Conservation (phyloP, 75 land plant genomes). For the Gnetum montanum region DNA sequence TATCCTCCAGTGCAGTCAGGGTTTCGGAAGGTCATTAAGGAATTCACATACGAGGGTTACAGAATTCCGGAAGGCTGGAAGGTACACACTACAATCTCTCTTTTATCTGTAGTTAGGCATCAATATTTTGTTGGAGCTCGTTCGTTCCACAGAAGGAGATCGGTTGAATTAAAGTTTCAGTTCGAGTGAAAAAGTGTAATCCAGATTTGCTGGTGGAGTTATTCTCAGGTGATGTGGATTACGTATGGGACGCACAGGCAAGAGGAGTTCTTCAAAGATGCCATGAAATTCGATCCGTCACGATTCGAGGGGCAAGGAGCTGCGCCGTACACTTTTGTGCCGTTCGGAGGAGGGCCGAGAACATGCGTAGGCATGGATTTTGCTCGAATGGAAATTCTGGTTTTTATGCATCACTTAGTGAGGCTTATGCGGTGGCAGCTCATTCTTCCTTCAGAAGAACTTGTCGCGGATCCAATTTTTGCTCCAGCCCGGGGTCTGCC, state of each 20-base stretch:
- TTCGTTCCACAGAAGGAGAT: too few species aligned
- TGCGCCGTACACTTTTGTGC: constrained; percentile 38
- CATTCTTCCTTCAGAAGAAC: constrained; percentile 27
- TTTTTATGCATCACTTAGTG: constrained; percentile 35
- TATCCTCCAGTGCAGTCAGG: constrained; percentile 28
- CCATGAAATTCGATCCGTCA: constrained; percentile 24
- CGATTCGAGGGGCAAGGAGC: constrained; percentile 23
- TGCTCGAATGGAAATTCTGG: constrained; percentile 36
- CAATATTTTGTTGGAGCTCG: neutral
- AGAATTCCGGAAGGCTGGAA: constrained; percentile 60
- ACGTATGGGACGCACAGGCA: constrained; percentile 2
- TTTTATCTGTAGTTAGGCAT: neutral
- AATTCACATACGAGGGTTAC: constrained; percentile 39
- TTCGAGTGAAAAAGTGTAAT: too few species aligned
- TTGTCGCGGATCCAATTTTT: constrained; percentile 16
- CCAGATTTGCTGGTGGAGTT: too few species aligned
- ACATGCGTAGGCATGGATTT: constrained; percentile 41
- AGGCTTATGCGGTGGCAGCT: constrained; percentile 19
- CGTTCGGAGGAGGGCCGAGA: constrained; percentile 58
- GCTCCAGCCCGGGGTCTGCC: constrained; percentile 20
- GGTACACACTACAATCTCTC: constrained; percentile 8
- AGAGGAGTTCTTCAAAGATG: constrained; percentile 16
- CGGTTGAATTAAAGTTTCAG: too few species aligned
- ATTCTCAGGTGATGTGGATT: constrained; percentile 9
- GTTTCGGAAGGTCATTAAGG: constrained; percentile 27